A percentile compares a stretch with the other conserved stretches of the same genome.
phyloP scores from a whole-genome alignment of 2,329 filamentous ascomycete species.

The Xylariaceae sp. region DNA sequence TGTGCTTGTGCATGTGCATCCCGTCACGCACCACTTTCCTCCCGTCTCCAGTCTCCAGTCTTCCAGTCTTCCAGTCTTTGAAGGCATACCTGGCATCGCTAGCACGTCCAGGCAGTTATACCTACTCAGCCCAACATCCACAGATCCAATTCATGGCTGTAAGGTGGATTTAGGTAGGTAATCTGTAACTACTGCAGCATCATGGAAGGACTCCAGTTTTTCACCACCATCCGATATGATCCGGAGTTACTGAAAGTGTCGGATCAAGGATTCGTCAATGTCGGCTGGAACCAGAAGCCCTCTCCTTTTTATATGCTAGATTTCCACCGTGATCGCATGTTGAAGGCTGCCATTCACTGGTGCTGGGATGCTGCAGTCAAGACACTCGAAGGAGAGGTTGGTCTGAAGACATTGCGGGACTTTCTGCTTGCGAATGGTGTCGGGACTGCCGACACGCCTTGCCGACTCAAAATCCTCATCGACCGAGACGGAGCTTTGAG shows the following conservation, averaged over 20 bases:
- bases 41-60: no score
- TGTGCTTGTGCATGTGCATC: no score
- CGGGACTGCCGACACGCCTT: slow-evolving; percentile 31
- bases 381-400: slow-evolving; percentile 40
- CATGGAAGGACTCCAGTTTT: slow-evolving; percentile 50
- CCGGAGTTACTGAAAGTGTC: slow-evolving; percentile 45
- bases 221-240: slow-evolving; percentile 70
- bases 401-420: slow-evolving; percentile 39
- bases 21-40: no score
- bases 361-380: slow-evolving; percentile 45
- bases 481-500: slow-evolving; percentile 42
- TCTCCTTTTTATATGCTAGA: slow-evolving; percentile 74
- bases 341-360: slow-evolving; percentile 56
- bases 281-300: slow-evolving; percentile 48
- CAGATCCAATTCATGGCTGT: not conserved
- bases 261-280: slow-evolving; percentile 33
- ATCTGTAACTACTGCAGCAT: not conserved
- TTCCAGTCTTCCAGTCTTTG: no score
- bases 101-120: no score
- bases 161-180: not conserved
- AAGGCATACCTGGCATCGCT: no score
- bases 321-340: slow-evolving; percentile 71
- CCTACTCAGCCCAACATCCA: not conserved
- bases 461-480: slow-evolving; percentile 53
- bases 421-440: slow-evolving; percentile 32